Evolutionary conservation across 495 filamentous ascomycete species (phyloP).

Genomic region (Chaetomium fimeti): DNA sequence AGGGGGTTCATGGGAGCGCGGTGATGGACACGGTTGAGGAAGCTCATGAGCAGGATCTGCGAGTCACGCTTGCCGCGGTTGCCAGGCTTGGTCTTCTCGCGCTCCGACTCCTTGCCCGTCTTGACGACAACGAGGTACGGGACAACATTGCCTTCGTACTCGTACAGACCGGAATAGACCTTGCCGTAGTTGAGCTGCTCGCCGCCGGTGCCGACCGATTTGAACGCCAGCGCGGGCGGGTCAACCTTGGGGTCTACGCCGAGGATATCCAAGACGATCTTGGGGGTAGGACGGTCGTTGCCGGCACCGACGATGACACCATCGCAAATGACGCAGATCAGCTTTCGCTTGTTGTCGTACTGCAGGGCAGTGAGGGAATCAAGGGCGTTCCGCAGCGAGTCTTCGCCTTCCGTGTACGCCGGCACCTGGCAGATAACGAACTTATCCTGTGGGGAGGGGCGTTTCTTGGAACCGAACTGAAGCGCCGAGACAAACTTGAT

Average conservation of each 20-base stretch:
- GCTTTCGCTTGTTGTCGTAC: slow-evolving; percentile 96
- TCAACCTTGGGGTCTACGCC: slow-evolving; percentile 97
- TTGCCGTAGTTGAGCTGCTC: slow-evolving; percentile 98
- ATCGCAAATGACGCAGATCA: slow-evolving; percentile 91
- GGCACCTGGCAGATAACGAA: slow-evolving; percentile 98
- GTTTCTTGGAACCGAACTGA: slow-evolving; percentile 88
- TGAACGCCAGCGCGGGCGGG: slow-evolving; percentile 88
- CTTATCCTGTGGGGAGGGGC: slow-evolving; percentile 89
- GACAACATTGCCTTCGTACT: slow-evolving; percentile 95
- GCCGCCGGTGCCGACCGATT: slow-evolving; percentile 81
- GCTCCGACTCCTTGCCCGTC: slow-evolving; percentile 94
- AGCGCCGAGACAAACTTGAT: slow-evolving; percentile 92
- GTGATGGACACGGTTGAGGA: slow-evolving; percentile 97
- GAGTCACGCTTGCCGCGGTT: slow-evolving; percentile 98
- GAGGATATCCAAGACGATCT: slow-evolving; percentile 95
- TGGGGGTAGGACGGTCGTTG: slow-evolving; percentile 94
- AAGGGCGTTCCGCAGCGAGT: slow-evolving; percentile 84
- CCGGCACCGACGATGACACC: slow-evolving; percentile 95
- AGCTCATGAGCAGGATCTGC: slow-evolving; percentile 78
- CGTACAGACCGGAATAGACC: slow-evolving; percentile 96
- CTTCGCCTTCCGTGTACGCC: slow-evolving; percentile 96
- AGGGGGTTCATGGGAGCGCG: slow-evolving; percentile 90
- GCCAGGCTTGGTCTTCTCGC: slow-evolving; percentile 85
- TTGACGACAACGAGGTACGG: slow-evolving; percentile 96
- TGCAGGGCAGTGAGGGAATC: slow-evolving; percentile 91